Percentiles rank a stretch among this genome's conserved stretches.
Conservation (phyloP, 139 green algal species). For the Bryopsis sp. region DNA sequence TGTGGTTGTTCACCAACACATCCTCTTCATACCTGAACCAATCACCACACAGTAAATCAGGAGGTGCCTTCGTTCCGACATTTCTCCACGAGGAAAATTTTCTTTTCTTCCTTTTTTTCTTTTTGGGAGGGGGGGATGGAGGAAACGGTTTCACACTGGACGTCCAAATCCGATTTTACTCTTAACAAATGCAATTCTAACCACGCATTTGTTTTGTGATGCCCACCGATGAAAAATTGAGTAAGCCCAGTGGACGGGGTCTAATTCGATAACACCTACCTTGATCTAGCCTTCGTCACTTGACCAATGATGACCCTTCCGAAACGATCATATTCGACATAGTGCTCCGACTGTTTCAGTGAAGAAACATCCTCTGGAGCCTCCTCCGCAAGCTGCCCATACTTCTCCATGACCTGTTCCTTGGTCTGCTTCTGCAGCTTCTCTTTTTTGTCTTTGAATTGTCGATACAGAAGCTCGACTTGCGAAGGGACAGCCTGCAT, state of each 20-base stretch:
- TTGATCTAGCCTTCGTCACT: conserved; percentile 38
- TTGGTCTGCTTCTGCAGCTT: conserved; percentile 49
- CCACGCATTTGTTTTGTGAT: neutral
- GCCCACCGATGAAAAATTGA: neutral
- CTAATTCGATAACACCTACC: conserved; percentile 49
- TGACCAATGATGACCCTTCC: conserved; percentile 58
- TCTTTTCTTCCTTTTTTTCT: no score
- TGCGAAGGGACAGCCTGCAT: conserved; percentile 22
- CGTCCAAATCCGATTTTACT: no score
- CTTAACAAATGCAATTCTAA: no score
- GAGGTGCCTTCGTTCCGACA: no score
- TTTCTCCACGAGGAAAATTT: no score
- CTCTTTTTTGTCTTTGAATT: conserved; percentile 91
- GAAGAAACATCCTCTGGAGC: conserved; percentile 45
- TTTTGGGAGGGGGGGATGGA: no score
- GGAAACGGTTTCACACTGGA: no score
- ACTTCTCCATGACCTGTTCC: conserved; percentile 66
- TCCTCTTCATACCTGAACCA: conserved; percentile 89
- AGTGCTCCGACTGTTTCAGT: conserved; percentile 79
- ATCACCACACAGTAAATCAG: no score
- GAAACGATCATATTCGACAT: conserved; percentile 91
- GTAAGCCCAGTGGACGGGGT: no score
- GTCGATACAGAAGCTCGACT: conserved; percentile 19
- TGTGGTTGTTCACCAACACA: conserved; percentile 91
- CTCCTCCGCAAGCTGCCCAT: conserved; percentile 57